phyloP scores from a whole-genome alignment of 108 stramenopile genomes.

The Nitzschia palea region DNA sequence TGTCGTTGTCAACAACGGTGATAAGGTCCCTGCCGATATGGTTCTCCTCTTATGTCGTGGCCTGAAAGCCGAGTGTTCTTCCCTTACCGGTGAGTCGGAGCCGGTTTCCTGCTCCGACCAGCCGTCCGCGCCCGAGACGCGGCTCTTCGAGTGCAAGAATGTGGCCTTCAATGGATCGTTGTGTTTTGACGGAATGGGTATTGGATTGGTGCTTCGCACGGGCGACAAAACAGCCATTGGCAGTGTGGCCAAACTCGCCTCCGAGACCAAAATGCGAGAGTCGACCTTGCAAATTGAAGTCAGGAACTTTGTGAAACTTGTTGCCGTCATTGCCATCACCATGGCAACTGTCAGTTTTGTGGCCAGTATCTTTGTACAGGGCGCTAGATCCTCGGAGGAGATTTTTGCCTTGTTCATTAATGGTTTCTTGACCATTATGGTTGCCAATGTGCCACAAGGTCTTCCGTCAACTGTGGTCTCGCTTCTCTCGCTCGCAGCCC shows the following conservation, averaged over 20 bases:
- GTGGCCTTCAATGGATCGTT: constrained; percentile 89
- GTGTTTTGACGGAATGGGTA: constrained; percentile 78
- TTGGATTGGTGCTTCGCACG: constrained; percentile 78
- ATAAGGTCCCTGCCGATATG: constrained; percentile 84
- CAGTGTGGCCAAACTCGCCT: constrained; percentile 83
- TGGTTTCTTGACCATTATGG: constrained; percentile 77
- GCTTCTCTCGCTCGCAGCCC: constrained; percentile 81
- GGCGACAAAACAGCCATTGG: constrained; percentile 93
- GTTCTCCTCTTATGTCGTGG: constrained; percentile 68
- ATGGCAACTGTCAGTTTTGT: constrained; percentile 81
- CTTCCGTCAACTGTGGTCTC: constrained; percentile 91
- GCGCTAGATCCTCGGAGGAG: constrained; percentile 19
- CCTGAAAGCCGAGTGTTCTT: constrained; percentile 74
- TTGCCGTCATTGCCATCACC: constrained; percentile 73
- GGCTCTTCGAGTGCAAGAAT: constrained; percentile 75
- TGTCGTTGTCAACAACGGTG: constrained; percentile 66
- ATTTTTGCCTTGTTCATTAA: constrained; percentile 71
- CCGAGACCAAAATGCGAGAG: constrained; percentile 71
- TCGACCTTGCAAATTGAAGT: constrained; percentile 91
- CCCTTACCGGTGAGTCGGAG: constrained; percentile 89
- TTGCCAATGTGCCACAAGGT: constrained; percentile 96
- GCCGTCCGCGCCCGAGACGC: constrained; percentile 54
- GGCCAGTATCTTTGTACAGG: constrained; percentile 68
- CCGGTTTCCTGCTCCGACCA: constrained; percentile 50
- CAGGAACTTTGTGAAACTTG: constrained; percentile 77